These are phyloP conservation scores for Raffaelea arxii DNA, from an alignment of 2,329 filamentous ascomycete genomes.

Conservation along the genomic window DNA sequence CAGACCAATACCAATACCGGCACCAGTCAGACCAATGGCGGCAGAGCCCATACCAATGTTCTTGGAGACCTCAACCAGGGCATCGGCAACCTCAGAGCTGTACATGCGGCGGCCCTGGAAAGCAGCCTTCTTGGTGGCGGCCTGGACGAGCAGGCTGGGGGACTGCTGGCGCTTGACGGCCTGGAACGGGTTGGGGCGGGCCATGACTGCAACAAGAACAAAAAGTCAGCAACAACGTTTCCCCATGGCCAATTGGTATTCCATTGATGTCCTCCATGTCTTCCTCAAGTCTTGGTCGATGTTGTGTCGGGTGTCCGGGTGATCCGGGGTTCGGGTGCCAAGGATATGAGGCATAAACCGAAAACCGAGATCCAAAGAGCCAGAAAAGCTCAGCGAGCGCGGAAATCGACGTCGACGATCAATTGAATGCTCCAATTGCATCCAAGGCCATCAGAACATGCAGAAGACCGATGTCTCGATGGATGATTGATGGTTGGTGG, in stretches of 20 bases:
- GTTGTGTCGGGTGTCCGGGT: conserved; percentile 3
- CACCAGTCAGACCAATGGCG: conserved; percentile 85
- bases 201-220: conserved; percentile 34
- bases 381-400: neutral
- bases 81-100: conserved; percentile 80
- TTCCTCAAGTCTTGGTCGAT: neutral
- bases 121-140: conserved; percentile 54
- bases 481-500: neutral
- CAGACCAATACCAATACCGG: conserved; percentile 91
- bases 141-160: conserved; percentile 52
- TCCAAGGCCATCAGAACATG: neutral
- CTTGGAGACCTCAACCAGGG: conserved; percentile 84
- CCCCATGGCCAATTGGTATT: neutral
- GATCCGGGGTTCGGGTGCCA: neutral
- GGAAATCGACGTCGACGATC: neutral
- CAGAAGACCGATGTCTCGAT: too few species aligned
- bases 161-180: conserved; percentile 67
- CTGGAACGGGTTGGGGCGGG: conserved; percentile 55
- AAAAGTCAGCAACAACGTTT: conserved; percentile 9
- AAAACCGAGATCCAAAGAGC: neutral
- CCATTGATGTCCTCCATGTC: neutral
- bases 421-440: neutral
- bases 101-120: conserved; percentile 60
- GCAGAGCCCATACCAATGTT: conserved; percentile 83
- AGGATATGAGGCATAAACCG: neutral